These are phyloP conservation scores for Tricholoma bakamatsutake DNA, from an alignment of 768 basidiomycete genomes.

Conservation along the genomic window DNA sequence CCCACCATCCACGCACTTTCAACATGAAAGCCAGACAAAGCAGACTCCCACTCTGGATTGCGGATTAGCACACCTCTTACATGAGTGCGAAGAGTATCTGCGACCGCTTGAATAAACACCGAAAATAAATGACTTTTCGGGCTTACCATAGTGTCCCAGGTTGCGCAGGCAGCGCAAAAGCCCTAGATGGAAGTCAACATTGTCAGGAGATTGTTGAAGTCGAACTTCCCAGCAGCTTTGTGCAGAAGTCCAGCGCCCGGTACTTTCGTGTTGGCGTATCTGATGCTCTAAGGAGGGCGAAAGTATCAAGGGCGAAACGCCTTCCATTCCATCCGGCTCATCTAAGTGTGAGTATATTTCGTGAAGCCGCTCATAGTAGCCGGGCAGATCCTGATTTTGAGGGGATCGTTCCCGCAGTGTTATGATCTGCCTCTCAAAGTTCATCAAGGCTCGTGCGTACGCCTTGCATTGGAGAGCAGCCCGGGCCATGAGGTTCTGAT, in stretches of 20 bases:
- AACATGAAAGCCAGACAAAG: slow-evolving; percentile 77
- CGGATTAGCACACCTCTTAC: slow-evolving; percentile 85
- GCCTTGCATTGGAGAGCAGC: slow-evolving; percentile 94
- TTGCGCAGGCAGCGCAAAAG: slow-evolving; percentile 88
- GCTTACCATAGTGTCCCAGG: slow-evolving; percentile 92
- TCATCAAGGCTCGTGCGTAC: slow-evolving; percentile 91
- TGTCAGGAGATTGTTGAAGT: slow-evolving; percentile 85
- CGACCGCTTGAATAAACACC: neutral
- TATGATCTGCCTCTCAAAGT: slow-evolving; percentile 81
- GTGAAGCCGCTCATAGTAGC: slow-evolving; percentile 85
- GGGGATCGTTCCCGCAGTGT: slow-evolving; percentile 39
- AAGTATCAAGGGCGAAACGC: slow-evolving; percentile 82
- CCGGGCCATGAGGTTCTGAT: slow-evolving; percentile 83
- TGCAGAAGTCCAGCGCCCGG: slow-evolving; percentile 94
- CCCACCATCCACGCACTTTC: slow-evolving; percentile 97
- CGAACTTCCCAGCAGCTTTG: slow-evolving; percentile 99
- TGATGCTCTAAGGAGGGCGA: slow-evolving; percentile 91
- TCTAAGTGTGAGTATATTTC: slow-evolving; percentile 95
- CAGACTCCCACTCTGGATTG: slow-evolving; percentile 76
- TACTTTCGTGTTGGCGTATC: slow-evolving; percentile 96
- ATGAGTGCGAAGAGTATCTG: slow-evolving; percentile 93
- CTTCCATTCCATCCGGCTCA: slow-evolving; percentile 99
- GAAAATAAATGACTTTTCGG: neutral
- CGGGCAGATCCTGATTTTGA: slow-evolving; percentile 45
- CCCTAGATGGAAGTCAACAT: slow-evolving; percentile 84